Evolutionary conservation across 768 basidiomycete species (phyloP), one percentile per base, ranked within the genome.

Genomic region (Mycena alexandri): DNA sequence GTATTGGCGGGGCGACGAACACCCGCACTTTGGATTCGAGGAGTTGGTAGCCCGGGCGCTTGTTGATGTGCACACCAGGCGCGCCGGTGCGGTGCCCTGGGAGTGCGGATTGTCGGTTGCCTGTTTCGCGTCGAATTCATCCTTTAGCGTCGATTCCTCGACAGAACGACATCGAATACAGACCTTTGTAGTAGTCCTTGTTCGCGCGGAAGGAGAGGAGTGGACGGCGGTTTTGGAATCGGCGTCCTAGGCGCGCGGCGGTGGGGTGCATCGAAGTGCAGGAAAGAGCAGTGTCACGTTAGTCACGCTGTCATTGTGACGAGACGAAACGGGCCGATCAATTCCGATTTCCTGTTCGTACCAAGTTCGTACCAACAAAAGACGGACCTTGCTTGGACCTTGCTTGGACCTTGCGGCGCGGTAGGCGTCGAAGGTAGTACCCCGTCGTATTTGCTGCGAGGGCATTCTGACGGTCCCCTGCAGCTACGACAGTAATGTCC

Each of bases 151-250:
- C n/a, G 41, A 3, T 29, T 43, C 16, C 29, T 13, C 36, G n/a
- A n/a, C 52, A 22, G 17, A 34, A 41, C 51, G 29, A 54, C 24
- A 41, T 44, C 36, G 60, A 48, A 22, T 34, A 69, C 79, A n/a
- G 9, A 92, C 97, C 97, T 80, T 99, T 99, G 85, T 98, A 98
- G 77, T 85, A 98, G 75, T 99, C 95, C 75, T 98, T 99, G 82
- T 98, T 98, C 17, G 88, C 97, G 52, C 90, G 81, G 78, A 98
- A 98, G 0, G 93, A 84, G 0, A 92, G 95, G 55, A 99, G 82
- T 2, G 95, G 87, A 25, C 89, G 83, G 62, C 97, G 85, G 0
- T 93, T 94, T 22, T 96, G 96, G 75, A 95, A 96, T 36, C 93
- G 93, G 3, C 90, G 82, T 61, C 88, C 38, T 9, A 38, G 38